A percentile compares a stretch with the other conserved stretches of the same genome.
Evolutionary conservation across 371 early-diverging fungal species (phyloP).

Genomic region (Mortierella sp.): DNA sequence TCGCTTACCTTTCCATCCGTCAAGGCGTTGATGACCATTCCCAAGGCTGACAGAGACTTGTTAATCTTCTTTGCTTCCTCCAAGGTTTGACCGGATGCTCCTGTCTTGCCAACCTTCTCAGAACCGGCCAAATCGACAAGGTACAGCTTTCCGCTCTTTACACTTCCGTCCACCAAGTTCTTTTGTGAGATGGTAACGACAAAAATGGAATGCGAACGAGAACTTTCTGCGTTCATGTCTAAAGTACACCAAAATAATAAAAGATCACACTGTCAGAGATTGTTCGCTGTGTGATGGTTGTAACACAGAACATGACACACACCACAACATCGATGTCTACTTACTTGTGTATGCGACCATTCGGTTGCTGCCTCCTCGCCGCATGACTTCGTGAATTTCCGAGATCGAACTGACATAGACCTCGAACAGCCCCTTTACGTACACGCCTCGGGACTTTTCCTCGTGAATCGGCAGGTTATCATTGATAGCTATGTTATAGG

Average conservation of each 20-base stretch:
- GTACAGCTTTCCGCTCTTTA: conserved; percentile 90
- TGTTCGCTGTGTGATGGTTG: too few relatives aligned
- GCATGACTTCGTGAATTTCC: conserved; percentile 96
- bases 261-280: too few relatives aligned
- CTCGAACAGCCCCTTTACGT: conserved; percentile 95
- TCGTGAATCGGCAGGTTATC: conserved; percentile 96
- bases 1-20: conserved; percentile 85
- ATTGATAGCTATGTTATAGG: conserved; percentile 66
- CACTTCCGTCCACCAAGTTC: conserved; percentile 89
- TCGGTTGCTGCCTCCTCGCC: conserved; percentile 88
- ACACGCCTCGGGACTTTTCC: conserved; percentile 93
- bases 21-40: conserved; percentile 98
- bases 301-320: too few relatives aligned
- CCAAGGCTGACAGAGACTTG: conserved; percentile 96
- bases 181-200: conserved; percentile 95
- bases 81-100: conserved; percentile 97
- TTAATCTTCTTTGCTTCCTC: conserved; percentile 99
- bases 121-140: conserved; percentile 99
- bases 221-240: conserved; percentile 98
- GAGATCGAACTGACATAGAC: conserved; percentile 92
- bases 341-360: conserved; percentile 92
- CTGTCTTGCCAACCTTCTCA: conserved; percentile 98
- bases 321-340: conserved; percentile 4
- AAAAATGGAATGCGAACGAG: conserved; percentile 97
- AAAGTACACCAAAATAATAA: background rate